These are phyloP conservation scores for Fusarium duplospermum DNA, from an alignment of 2,329 filamentous ascomycete genomes.

Conservation along the genomic window DNA sequence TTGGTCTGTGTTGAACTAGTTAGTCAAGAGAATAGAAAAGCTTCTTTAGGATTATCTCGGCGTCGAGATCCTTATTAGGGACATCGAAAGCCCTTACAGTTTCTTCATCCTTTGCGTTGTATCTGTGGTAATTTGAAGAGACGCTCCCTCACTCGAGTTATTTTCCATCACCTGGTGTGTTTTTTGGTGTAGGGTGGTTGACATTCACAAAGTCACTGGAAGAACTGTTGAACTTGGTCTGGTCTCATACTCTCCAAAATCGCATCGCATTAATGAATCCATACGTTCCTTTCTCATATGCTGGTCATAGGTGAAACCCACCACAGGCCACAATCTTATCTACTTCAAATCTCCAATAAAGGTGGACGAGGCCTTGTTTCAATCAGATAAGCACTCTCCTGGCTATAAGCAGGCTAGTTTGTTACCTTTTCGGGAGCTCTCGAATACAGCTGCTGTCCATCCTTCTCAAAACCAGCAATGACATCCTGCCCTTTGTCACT, in stretches of 20 bases:
- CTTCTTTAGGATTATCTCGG: neutral
- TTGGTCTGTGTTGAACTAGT: neutral
- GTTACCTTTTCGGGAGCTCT: slow-evolving; percentile 50
- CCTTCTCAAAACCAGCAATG: slow-evolving; percentile 27
- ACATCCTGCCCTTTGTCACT: slow-evolving; percentile 29
- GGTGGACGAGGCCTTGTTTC: neutral
- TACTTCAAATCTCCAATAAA: neutral
- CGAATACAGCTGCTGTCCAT: slow-evolving; percentile 24
- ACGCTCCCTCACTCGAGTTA: neutral
- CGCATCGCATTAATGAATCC: too few species aligned
- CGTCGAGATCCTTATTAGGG: neutral
- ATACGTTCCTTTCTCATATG: too few species aligned
- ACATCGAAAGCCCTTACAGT: neutral
- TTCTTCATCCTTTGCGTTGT: neutral
- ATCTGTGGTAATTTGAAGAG: neutral
- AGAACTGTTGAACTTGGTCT: neutral
- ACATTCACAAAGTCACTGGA: neutral
- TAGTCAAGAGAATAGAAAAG: neutral
- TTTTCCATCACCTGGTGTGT: neutral
- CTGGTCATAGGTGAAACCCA: too few species aligned
- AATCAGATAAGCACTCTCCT: neutral
- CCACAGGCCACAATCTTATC: too few species aligned
- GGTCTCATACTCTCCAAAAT: neutral
- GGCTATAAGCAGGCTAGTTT: neutral
- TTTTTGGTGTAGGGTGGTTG: neutral